These are phyloP conservation scores for Eragrostis nindensis DNA, from an alignment of 176 grass and related monocot genomes.

Conservation along the genomic window DNA sequence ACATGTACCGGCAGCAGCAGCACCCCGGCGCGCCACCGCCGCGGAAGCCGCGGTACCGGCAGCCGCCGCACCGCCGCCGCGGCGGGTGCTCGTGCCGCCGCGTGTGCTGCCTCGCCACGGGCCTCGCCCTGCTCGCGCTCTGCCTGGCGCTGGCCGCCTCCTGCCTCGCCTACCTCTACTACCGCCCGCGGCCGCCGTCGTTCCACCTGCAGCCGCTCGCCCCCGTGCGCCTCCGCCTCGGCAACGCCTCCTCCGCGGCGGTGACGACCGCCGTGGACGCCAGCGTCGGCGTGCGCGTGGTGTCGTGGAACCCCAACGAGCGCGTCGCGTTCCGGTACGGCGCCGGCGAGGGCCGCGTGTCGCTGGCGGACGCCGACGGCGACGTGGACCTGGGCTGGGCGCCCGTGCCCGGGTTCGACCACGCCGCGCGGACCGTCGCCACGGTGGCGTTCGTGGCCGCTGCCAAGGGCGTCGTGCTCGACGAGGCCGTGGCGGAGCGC, in stretches of 20 bases:
- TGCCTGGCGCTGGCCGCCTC: constrained; percentile 57
- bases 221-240: constrained; percentile 46
- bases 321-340: constrained; percentile 67
- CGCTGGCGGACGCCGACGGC: constrained; percentile 57
- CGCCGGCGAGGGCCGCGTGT: constrained; percentile 57
- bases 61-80: constrained; percentile 18
- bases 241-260: constrained; percentile 30
- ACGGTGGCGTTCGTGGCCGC: constrained; percentile 42
- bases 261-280: constrained; percentile 55
- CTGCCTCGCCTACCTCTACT: constrained; percentile 81
- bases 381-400: constrained; percentile 67
- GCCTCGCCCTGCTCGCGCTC: constrained; percentile 40
- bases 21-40: neutral
- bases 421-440: constrained; percentile 48
- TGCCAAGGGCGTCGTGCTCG: constrained; percentile 68
- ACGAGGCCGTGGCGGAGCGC: constrained; percentile 70
- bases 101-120: constrained; percentile 51
- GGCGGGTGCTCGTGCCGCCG: constrained; percentile 55
- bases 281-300: constrained; percentile 34
- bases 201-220: constrained; percentile 70
- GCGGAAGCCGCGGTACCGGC: constrained; percentile 25
- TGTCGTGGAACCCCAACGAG: constrained; percentile 76
- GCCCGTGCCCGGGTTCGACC: constrained; percentile 51
- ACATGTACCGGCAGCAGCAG: constrained; percentile 35
- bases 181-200: constrained; percentile 69